Conservation (phyloP, 1,284 basidiomycete species). For the Ustilago trichophora region DNA sequence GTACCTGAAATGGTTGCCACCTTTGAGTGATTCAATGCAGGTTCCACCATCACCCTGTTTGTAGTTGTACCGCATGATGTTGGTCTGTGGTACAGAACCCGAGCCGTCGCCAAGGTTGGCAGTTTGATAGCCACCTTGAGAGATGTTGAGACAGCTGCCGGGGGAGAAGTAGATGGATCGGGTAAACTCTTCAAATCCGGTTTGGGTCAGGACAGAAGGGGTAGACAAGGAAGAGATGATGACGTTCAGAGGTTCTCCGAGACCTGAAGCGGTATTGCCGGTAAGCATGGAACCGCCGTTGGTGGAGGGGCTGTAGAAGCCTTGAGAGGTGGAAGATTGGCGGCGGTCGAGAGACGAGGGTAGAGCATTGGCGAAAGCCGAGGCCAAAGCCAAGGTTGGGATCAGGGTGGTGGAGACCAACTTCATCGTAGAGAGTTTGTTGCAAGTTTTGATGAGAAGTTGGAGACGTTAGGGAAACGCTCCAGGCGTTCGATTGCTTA, state of each 20-base stretch:
- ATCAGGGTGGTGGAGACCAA: not conserved
- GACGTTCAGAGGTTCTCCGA: slow-evolving; percentile 62
- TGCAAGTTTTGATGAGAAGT: not conserved
- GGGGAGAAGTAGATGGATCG: slow-evolving; percentile 50
- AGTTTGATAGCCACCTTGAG: slow-evolving; percentile 54
- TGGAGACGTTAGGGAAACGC: slow-evolving; percentile 1
- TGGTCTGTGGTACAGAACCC: slow-evolving; percentile 53
- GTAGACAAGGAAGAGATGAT: slow-evolving; percentile 58
- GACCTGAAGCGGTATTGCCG: slow-evolving; percentile 17
- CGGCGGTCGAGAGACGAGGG: slow-evolving; percentile 11
- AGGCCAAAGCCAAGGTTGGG: slow-evolving; percentile 12
- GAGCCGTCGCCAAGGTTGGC: slow-evolving; percentile 64
- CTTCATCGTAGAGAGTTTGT: slow-evolving; percentile 12
- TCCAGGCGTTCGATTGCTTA: slow-evolving; percentile 12
- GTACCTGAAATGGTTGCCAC: slow-evolving; percentile 63
- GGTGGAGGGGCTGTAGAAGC: slow-evolving; percentile 21
- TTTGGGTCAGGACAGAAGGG: slow-evolving; percentile 38
- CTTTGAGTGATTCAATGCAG: slow-evolving; percentile 55
- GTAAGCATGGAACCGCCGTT: slow-evolving; percentile 46
- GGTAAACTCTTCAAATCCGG: slow-evolving; percentile 52
- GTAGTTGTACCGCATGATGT: slow-evolving; percentile 56
- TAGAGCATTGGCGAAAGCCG: slow-evolving; percentile 5
- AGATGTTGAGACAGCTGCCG: slow-evolving; percentile 59
- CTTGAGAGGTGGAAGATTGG: slow-evolving; percentile 11
- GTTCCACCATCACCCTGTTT: slow-evolving; percentile 51